Base-by-base conservation (phyloP, 495 filamentous ascomycete species). In the Cetradonia linearis region DNA sequence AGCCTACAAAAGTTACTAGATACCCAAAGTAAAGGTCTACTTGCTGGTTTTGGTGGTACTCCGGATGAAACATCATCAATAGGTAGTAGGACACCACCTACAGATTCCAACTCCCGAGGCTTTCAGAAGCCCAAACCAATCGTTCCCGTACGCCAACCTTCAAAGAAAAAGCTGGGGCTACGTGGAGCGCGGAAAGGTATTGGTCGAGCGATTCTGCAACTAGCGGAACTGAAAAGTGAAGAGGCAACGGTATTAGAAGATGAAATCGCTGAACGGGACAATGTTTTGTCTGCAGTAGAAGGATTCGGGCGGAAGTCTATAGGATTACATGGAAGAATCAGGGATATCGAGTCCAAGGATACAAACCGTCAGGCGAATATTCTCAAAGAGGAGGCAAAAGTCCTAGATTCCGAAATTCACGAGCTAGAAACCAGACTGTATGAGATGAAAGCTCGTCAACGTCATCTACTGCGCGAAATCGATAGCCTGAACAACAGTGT, bases 1-100 rank as follows among this genome's bases (percentile, higher is more conserved):
- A 83, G 91, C 50, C 77, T 97, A 5, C 92, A 97, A 70, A 68
- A 74, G 30, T 72, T 95, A 5, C 80, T 97, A 31, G 91, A 97
- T 73, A 86, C 87, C 0, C 92, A 97, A 72, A 85, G 86, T 49
- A 80, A 85, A 40, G 88, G 88, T 30, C 76, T 95, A 40, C 69
- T 84, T 3, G 72, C 78, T 57, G 82, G 82, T 11, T 71, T 82
- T 33, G 67, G 60, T 16, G 66, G 71, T 27, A 14, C 55, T 14
- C 55, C 74, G 37, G 70, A 74, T 37, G 74, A 76, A 60, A 61
- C 69, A 10, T 67, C 71, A 3, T 77, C 81, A 27, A 73, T 73
- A 55, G 77, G 75, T 47, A 81, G 76, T 63, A 73, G 69, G 54
- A 83, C 77, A 27, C 74, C 79, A 16, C 75, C 76, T 2, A 67